Base-by-base conservation (phyloP, 2,329 filamentous ascomycete genomes). In the Magnaporthales sp. region DNA sequence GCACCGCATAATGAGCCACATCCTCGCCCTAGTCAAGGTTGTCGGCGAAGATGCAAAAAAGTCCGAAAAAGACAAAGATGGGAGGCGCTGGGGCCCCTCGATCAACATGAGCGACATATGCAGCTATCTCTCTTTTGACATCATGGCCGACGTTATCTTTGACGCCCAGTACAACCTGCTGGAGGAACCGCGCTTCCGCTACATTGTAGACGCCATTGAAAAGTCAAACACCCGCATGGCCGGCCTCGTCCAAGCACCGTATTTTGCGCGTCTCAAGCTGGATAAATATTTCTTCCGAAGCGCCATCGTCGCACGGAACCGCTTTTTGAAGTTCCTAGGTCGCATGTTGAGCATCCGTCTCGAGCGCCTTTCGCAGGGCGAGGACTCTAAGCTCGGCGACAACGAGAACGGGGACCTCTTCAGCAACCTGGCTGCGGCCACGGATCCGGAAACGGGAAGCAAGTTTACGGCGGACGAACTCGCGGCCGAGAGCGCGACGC, bases 211-310 rank as follows among this genome's bases (percentile, higher is more conserved):
- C 26, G 76, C 22, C 8, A 29, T 29, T 26, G 19, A 29, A 13
- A 62, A 29, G 26, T 29, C 60, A 13, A 29, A 62, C 22, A 56
- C 24, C 8, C 11, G 29, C 24, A 62, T 27, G 8, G 54, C 65
- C 89, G 86, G 91, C 88, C 74, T 89, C 89, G 58, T 88, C 89
- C 10, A 90, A 90, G 84, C 89, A 89, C 69, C 80, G 89, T 11
- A 80, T 11, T 58, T 91, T 63, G 84, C 89, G 74, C 85, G 83
- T 69, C 84, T 90, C 72, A 83, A 85, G 68, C 79, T 92, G 31
- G 89, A 91, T 75, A 87, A 86, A 73, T 74, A 90, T 67, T 80
- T 92, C 65, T 91, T 92, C 76, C 86, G 81, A 67, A 84, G 83
- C 67, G 85, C 92, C 68, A 87, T 89, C 11, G 83, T 83, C 26